Evolutionary conservation across 352 stramenopile genomes (phyloP), one percentile per base, ranked within the genome.

Genomic region (Phytophthora colocasiae): DNA sequence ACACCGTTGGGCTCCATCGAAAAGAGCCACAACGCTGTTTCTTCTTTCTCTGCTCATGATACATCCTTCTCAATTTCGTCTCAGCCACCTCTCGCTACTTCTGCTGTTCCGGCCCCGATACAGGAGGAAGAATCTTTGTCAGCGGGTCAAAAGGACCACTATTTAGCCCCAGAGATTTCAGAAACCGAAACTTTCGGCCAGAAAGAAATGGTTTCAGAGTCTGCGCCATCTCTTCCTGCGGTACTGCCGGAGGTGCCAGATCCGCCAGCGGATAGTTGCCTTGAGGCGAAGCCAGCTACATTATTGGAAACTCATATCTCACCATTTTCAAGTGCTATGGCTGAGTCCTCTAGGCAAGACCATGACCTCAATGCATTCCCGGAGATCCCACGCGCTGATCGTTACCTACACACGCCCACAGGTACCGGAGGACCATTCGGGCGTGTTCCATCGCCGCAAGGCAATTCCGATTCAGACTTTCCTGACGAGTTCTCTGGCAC

Each of bases 331-430:
- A 73, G 44, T 53, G 48, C 58, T 9, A 65, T 73, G 43, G 39
- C 47, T 26, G 38, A 58, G 29, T 48, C 48, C 15, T 8, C 40
- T 17, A 60, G 15, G 14, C 61, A 61, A 60, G 66, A 53, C 19
- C 47, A 55, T 10, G 57, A 71, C 8, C 44, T 36, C 7, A 75
- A 67, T 24, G 57, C 63, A 10, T 78, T 67, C 63, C 61, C 61
- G 19, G 58, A 75, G 24, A 57, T 58, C n/a, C 62, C 71, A n/a
- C 62, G 47, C 24, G 70, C 43, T 34, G 71, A 63, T 51, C 66
- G 62, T 40, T 75, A 70, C 44, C 53, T 75, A 32, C 71, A 75
- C 52, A 78, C 71, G 7, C 66, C 71, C 34, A 75, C 71, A 29
- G 71, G 71, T 29, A 70, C 71, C 22, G 71, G 66, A 0, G 71